These are phyloP conservation scores for Cucumis hystrix DNA, from an alignment of 306 rosid genomes.

Conservation along the genomic window DNA sequence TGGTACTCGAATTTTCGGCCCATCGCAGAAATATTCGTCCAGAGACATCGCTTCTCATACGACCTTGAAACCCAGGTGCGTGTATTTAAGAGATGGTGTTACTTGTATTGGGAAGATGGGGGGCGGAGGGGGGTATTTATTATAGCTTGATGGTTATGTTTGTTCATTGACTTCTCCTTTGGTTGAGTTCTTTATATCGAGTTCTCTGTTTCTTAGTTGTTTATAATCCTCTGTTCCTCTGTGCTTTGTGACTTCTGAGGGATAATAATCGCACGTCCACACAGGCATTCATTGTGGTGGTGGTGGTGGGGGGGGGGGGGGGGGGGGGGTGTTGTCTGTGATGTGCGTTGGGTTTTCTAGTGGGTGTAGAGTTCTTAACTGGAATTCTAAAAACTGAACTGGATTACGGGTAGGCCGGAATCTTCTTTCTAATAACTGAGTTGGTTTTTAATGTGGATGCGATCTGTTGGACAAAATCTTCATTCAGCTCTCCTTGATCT, in stretches of 20 bases:
- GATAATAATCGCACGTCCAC: neutral
- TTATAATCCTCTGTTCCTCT: neutral
- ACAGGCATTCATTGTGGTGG: neutral
- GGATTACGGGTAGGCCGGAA: neutral
- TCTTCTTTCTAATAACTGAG: neutral
- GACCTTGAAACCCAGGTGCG: slow-evolving; percentile 62
- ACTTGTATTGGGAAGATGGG: neutral
- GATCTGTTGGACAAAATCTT: neutral
- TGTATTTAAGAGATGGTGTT: neutral
- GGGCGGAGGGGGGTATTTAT: neutral
- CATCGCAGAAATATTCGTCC: slow-evolving; percentile 87
- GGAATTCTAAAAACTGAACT: neutral
- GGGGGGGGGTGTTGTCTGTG: neutral
- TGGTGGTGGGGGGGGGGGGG: no score
- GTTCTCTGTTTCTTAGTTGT: neutral
- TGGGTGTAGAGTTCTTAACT: neutral
- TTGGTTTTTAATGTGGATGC: neutral
- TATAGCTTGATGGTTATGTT: neutral
- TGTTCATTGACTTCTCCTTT: neutral
- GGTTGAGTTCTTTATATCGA: neutral
- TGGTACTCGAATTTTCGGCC: slow-evolving; percentile 88
- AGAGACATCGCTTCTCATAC: slow-evolving; percentile 89
- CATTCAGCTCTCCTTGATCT: neutral
- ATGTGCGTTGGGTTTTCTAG: neutral
- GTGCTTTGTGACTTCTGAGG: neutral